Evolutionary conservation across 2,329 filamentous ascomycete species (phyloP).

Genomic region (Kalmusia sp.): DNA sequence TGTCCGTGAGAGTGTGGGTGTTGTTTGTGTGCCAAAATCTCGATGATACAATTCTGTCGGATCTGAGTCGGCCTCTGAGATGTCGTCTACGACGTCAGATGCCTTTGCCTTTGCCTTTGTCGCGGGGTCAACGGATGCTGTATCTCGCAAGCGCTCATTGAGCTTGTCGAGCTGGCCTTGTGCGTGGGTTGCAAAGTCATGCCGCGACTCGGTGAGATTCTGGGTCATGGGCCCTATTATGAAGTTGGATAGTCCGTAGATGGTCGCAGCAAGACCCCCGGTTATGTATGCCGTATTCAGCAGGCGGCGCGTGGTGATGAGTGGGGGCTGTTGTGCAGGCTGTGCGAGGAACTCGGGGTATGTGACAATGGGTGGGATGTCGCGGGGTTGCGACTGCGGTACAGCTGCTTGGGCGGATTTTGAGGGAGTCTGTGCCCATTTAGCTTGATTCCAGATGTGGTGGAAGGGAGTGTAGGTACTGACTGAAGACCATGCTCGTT

Average conservation of each 20-base stretch:
- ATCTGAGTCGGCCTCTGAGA: slow-evolving; percentile 62
- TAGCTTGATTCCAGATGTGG: no score
- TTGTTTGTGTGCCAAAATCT: slow-evolving; percentile 81
- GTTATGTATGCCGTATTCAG: slow-evolving; percentile 64
- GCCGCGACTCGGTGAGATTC: slow-evolving; percentile 61
- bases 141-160: slow-evolving; percentile 63
- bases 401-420: slow-evolving; percentile 19
- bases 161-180: slow-evolving; percentile 60
- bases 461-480: no score
- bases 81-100: slow-evolving; percentile 43
- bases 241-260: slow-evolving; percentile 76
- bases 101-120: slow-evolving; percentile 35
- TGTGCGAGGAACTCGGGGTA: slow-evolving; percentile 71
- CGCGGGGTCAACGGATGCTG: slow-evolving; percentile 69
- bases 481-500: slow-evolving; percentile 38
- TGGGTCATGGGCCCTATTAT: slow-evolving; percentile 69
- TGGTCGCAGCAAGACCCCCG: slow-evolving; percentile 60
- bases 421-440: slow-evolving; percentile 26
- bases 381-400: slow-evolving; percentile 39
- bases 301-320: slow-evolving; percentile 64
- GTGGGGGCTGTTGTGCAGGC: slow-evolving; percentile 64
- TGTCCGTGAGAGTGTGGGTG: slow-evolving; percentile 56
- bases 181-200: slow-evolving; percentile 63
- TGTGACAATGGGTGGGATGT: slow-evolving; percentile 68
- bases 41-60: slow-evolving; percentile 83